These are phyloP conservation scores for Ceratocystis ficicola DNA, from an alignment of 2,329 filamentous ascomycete species.

Conservation along the genomic window DNA sequence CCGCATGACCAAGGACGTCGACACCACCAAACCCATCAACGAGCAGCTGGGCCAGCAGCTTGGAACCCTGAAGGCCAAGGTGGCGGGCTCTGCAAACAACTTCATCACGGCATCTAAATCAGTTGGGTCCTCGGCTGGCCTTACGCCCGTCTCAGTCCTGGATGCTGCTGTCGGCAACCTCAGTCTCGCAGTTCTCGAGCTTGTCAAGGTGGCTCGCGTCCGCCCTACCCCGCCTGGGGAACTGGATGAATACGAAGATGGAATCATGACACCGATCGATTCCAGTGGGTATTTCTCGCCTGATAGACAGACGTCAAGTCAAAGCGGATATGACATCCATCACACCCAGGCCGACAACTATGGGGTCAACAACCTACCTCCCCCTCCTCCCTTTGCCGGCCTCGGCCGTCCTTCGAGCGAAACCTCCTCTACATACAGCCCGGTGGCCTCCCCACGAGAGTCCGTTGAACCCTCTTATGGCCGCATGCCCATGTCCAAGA, in stretches of 20 bases:
- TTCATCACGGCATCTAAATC: slow-evolving; percentile 92
- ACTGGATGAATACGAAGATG: slow-evolving; percentile 65
- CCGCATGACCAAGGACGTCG: slow-evolving; percentile 71
- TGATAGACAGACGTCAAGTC: slow-evolving; percentile 29
- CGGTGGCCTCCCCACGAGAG: slow-evolving; percentile 54
- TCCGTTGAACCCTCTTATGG: slow-evolving; percentile 34
- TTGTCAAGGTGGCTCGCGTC: slow-evolving; percentile 75
- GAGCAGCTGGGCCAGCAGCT: slow-evolving; percentile 46
- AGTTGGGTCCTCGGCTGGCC: slow-evolving; percentile 66
- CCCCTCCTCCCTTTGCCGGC: slow-evolving; percentile 46
- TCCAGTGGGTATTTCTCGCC: slow-evolving; percentile 57
- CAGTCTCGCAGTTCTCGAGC: slow-evolving; percentile 71
- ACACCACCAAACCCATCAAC: slow-evolving; percentile 43
- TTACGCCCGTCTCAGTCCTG: slow-evolving; percentile 84
- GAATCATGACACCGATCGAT: slow-evolving; percentile 51
- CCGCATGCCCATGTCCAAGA: slow-evolving; percentile 17
- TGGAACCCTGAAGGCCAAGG: slow-evolving; percentile 61
- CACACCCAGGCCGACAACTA: slow-evolving; percentile 13
- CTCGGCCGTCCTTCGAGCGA: slow-evolving; percentile 48
- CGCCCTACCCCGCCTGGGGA: slow-evolving; percentile 61
- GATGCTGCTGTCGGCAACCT: slow-evolving; percentile 90
- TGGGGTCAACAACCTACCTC: slow-evolving; percentile 30
- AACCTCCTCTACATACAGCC: slow-evolving; percentile 64
- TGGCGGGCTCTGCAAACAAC: slow-evolving; percentile 90
- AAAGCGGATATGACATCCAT: slow-evolving; percentile 18